phyloP scores from a whole-genome alignment of 2,329 filamentous ascomycete species.

The Teratosphaeria viscida region DNA sequence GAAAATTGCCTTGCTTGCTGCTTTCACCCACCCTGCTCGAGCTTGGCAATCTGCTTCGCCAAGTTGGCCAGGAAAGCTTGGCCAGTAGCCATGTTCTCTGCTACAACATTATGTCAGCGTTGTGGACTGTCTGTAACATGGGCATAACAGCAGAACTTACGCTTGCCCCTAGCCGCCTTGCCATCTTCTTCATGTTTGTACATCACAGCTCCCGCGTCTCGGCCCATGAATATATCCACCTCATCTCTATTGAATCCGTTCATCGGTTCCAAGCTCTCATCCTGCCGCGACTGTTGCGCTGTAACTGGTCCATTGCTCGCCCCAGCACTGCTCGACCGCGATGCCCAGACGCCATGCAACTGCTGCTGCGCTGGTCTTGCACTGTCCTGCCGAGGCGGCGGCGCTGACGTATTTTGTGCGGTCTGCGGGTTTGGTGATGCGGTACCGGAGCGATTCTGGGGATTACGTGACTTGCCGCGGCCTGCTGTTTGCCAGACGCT shows the following conservation, averaged over 20 bases:
- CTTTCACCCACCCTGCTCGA: conserved; percentile 24
- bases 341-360: conserved; percentile 14
- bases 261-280: conserved; percentile 12
- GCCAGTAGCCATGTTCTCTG: conserved; percentile 33
- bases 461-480: conserved; percentile 15
- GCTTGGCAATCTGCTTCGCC: conserved; percentile 33
- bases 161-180: conserved; percentile 16
- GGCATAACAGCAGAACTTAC: conserved; percentile 32
- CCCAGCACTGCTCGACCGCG: conserved; percentile 7
- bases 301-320: conserved; percentile 11
- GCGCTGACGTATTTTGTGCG: conserved; percentile 8
- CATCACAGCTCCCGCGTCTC: conserved; percentile 24
- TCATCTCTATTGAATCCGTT: conserved; percentile 35
- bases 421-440: conserved; percentile 16
- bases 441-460: conserved; percentile 20
- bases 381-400: conserved; percentile 8
- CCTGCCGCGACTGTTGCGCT: conserved; percentile 14
- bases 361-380: conserved; percentile 7
- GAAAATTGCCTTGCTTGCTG: not conserved
- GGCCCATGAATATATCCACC: conserved; percentile 32
- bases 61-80: conserved; percentile 37
- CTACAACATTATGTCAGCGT: conserved; percentile 1
- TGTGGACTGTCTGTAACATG: conserved; percentile 9
- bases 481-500: conserved; percentile 12
- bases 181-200: conserved; percentile 4